These are phyloP conservation scores for Rhododendron vialii DNA, from an alignment of 148 eudicot species.

Conservation along the genomic window DNA sequence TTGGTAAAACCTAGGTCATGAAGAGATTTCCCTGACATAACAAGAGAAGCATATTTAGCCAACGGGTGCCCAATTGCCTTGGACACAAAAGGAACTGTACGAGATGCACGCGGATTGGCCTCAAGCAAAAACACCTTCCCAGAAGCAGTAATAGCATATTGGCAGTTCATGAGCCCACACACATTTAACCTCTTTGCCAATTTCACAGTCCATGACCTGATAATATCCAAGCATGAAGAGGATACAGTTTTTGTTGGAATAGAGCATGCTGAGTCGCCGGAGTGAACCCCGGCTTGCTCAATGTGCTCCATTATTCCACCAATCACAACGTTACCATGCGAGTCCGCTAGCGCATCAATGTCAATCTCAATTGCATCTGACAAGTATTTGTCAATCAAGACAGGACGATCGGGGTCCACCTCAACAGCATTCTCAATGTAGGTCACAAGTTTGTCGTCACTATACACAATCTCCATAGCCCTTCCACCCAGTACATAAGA, in stretches of 20 bases:
- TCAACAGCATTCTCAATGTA: conserved; percentile 78
- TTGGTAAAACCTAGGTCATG: conserved; percentile 58
- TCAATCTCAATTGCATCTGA: conserved; percentile 92
- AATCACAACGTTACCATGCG: conserved; percentile 81
- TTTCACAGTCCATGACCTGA: conserved; percentile 85
- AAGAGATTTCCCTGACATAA: conserved; percentile 95
- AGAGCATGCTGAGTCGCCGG: conserved; percentile 95
- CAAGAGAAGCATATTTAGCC: conserved; percentile 92
- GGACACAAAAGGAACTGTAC: conserved; percentile 91
- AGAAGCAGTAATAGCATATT: conserved; percentile 79
- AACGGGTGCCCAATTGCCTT: conserved; percentile 95
- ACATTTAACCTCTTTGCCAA: conserved; percentile 81
- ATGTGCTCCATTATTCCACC: conserved; percentile 99
- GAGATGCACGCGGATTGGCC: conserved; percentile 98
- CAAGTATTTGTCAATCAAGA: conserved; percentile 70
- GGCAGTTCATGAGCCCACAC: conserved; percentile 95
- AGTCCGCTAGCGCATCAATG: conserved; percentile 81
- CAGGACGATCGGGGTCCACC: conserved; percentile 96
- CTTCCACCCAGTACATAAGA: conserved; percentile 96
- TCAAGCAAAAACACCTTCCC: conserved; percentile 88
- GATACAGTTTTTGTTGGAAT: conserved; percentile 80
- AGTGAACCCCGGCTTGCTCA: conserved; percentile 98
- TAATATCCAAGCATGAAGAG: conserved; percentile 57
- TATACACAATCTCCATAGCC: conserved; percentile 96
- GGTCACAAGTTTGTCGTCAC: conserved; percentile 72